Percentiles rank a stretch among this genome's conserved stretches.
Conservation (phyloP, 1,139 yeast species). For the Saccharomycopsis hybrid region DNA sequence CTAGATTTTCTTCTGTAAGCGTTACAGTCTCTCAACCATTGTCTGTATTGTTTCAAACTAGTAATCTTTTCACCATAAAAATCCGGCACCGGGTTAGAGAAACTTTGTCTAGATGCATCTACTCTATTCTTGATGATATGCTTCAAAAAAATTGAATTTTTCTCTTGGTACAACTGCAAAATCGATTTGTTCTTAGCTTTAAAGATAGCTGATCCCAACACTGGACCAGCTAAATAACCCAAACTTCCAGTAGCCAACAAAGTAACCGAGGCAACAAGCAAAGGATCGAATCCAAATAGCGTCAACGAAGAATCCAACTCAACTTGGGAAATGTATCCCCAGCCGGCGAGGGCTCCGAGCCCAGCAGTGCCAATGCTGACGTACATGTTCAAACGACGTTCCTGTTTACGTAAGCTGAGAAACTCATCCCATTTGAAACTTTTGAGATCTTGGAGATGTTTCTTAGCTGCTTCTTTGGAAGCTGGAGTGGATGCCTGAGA, state of each 20-base stretch:
- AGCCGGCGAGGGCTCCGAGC: constrained; percentile 60
- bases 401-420: constrained; percentile 66
- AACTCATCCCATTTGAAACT: constrained; percentile 61
- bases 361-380: constrained; percentile 66
- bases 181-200: constrained; percentile 44
- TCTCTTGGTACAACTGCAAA: constrained; percentile 43
- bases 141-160: constrained; percentile 67
- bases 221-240: constrained; percentile 82
- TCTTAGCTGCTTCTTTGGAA: background rate
- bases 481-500: background rate
- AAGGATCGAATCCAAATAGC: constrained; percentile 81
- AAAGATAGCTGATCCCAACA: constrained; percentile 69
- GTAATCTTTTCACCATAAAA: constrained; percentile 95
- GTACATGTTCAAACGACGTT: constrained; percentile 60
- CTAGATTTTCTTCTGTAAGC: constrained; percentile 82
- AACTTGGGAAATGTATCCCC: constrained; percentile 70
- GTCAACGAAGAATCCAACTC: constrained; percentile 80
- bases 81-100: constrained; percentile 94
- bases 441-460: constrained; percentile 4
- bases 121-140: constrained; percentile 76
- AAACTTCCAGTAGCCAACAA: constrained; percentile 63
- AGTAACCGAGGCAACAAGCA: constrained; percentile 66
- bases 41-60: constrained; percentile 77
- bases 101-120: constrained; percentile 88
- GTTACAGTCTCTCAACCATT: constrained; percentile 93